phyloP scores from a whole-genome alignment of 1,284 basidiomycete genomes.

The Naganishia cerealis region DNA sequence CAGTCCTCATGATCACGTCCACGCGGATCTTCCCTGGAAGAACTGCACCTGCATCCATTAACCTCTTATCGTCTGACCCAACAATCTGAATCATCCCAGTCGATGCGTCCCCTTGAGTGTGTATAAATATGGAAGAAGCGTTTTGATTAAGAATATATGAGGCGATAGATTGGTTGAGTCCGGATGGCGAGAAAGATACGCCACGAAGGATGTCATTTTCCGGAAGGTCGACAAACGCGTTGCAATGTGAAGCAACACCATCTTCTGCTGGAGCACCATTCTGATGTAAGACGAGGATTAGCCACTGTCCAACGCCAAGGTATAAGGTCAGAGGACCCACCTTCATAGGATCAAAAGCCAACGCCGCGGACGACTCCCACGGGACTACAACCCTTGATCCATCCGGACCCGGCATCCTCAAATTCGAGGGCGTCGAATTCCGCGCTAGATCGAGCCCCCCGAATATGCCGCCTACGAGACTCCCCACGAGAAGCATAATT shows the following conservation, averaged over 20 bases:
- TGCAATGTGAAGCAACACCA: conserved; percentile 45
- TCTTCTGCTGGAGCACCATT: conserved; percentile 45
- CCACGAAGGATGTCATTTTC: conserved; percentile 29
- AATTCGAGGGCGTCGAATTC: neutral
- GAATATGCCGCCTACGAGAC: conserved; percentile 27
- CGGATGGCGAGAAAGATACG: conserved; percentile 44
- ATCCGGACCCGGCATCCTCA: conserved; percentile 25
- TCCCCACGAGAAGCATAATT: conserved; percentile 6
- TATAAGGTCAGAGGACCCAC: neutral
- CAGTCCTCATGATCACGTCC: conserved; percentile 45
- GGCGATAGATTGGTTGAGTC: conserved; percentile 37
- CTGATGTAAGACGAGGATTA: conserved; percentile 2
- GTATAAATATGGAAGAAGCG: conserved; percentile 43
- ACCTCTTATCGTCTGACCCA: conserved; percentile 41
- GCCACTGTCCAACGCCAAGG: neutral
- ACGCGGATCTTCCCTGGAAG: conserved; percentile 43
- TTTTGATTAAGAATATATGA: conserved; percentile 31
- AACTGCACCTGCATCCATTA: conserved; percentile 40
- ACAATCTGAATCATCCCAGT: conserved; percentile 50
- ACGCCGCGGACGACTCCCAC: conserved; percentile 24
- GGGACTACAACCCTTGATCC: conserved; percentile 28
- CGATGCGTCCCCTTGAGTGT: conserved; percentile 45
- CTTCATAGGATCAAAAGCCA: conserved; percentile 30
- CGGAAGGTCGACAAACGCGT: conserved; percentile 37
- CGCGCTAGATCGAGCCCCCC: conserved; percentile 12